Base-by-base conservation (phyloP, 2,329 filamentous ascomycete genomes). In the Epicoccum sorghinum region DNA sequence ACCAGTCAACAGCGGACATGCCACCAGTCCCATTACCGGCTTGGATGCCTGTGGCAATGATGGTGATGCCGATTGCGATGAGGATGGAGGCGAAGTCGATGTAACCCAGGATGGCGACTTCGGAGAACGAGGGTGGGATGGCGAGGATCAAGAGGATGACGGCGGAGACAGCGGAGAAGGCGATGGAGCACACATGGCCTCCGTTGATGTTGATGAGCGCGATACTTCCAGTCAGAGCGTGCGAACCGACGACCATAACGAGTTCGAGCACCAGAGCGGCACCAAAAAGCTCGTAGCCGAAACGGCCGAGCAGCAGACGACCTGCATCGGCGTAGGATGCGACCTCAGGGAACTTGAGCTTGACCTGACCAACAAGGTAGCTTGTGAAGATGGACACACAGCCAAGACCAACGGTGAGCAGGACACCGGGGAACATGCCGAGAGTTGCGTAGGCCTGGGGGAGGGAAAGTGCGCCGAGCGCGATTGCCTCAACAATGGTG, bases 211-310 rank as follows among this genome's bases (percentile, higher is more conserved):
- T 52, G 47, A 58, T 58, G 30, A 58, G 52, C 40, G 55, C 55
- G 39, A 58, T 58, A 40, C 55, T 58, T 43, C 55, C 55, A 18
- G 55, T 58, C 23, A 58, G 38, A 9, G 55, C 55, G 44, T 58
- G 55, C n/a, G 52, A 55, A 48, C 55, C 55, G n/a, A 58, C 55
- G 22, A 55, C 52, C 55, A 58, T 58, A 47, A 58, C 55, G n/a
- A 58, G 52, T 33, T 58, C 55, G 40, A 58, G 55, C 12, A 58
- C 55, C 4, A 58, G 55, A 4, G 55, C 55, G 18, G 55, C 52
- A 55, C 55, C 55, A 14, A 58, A 58, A 12, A 58, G 27, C 22
- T 58, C 55, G 36, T 58, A 58, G 7, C 55, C 55, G 12, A 58
- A 29, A 12, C 55, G 55, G 24, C 55, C 55, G 30, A 58, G 47